phyloP scores from a whole-genome alignment of 805 yeast species.

The Yarrowia alimentaria region DNA sequence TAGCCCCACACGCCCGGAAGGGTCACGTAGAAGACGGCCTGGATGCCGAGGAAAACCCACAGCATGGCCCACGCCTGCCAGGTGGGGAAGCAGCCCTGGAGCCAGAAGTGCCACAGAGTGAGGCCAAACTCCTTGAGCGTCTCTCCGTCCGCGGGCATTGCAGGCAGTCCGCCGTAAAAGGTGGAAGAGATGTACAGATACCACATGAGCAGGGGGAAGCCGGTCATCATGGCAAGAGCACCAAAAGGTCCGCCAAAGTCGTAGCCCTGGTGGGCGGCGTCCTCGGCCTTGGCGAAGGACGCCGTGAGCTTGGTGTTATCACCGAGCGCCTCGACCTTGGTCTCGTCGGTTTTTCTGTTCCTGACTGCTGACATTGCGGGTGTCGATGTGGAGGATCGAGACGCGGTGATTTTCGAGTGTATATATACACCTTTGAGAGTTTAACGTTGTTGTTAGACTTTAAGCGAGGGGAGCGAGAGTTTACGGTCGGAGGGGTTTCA shows the following conservation, averaged over 20 bases:
- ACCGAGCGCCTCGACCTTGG: constrained; percentile 4
- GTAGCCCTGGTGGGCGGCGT: constrained; percentile 41
- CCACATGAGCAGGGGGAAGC: constrained; percentile 92
- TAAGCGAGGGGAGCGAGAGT: no score
- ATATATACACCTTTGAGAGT: background rate
- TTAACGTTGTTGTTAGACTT: constrained; percentile 10
- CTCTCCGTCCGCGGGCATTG: constrained; percentile 62
- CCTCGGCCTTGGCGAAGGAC: constrained; percentile 26
- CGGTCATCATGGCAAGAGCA: constrained; percentile 84
- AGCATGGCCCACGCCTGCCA: constrained; percentile 66
- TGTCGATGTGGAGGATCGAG: background rate
- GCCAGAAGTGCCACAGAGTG: constrained; percentile 45
- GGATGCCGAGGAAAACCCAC: constrained; percentile 63
- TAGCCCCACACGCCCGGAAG: constrained; percentile 94
- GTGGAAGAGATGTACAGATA: constrained; percentile 93
- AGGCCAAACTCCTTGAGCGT: constrained; percentile 47
- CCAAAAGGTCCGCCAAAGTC: constrained; percentile 96
- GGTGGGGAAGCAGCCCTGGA: constrained; percentile 48
- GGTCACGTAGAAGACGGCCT: constrained; percentile 70
- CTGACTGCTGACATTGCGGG: constrained; percentile 7
- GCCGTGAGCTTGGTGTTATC: constrained; percentile 8
- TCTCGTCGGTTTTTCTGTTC: constrained; percentile 13
- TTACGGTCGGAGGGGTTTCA: no score
- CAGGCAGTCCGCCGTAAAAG: constrained; percentile 71
- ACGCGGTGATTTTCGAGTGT: background rate